phyloP scores from a whole-genome alignment of 768 basidiomycete species.

The Mycena amicta region DNA sequence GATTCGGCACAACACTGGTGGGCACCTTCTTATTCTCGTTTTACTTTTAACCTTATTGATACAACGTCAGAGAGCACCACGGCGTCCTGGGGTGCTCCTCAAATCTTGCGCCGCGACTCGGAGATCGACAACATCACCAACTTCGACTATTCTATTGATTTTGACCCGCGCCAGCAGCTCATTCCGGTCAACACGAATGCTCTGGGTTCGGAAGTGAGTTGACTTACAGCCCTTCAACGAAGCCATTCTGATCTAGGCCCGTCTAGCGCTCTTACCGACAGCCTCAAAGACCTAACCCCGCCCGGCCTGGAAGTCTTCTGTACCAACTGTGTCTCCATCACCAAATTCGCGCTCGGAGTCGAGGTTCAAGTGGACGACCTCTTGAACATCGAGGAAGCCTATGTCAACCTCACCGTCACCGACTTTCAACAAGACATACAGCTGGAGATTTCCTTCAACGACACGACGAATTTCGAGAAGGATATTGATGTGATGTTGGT shows the following conservation, averaged over 20 bases:
- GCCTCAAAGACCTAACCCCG: neutral
- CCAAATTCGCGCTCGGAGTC: slow-evolving; percentile 9
- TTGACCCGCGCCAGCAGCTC: slow-evolving; percentile 14
- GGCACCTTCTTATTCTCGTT: neutral
- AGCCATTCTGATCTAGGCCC: no score
- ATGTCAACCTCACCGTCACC: slow-evolving; percentile 9
- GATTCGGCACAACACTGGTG: slow-evolving; percentile 10
- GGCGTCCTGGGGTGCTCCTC: neutral
- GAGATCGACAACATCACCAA: slow-evolving; percentile 2
- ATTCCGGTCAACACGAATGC: neutral
- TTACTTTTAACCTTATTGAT: neutral
- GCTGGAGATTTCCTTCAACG: slow-evolving; percentile 10
- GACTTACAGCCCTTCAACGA: no score
- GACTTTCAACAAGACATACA: slow-evolving; percentile 14
- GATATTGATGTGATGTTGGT: slow-evolving; percentile 3
- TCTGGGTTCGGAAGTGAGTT: no score
- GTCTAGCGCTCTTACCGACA: neutral
- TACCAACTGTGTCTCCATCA: slow-evolving; percentile 11
- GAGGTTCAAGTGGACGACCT: slow-evolving; percentile 1
- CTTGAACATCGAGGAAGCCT: neutral
- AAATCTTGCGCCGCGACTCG: neutral
- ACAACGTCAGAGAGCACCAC: neutral
- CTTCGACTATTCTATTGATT: slow-evolving; percentile 1
- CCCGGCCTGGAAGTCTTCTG: slow-evolving; percentile 13
- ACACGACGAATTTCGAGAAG: neutral